Conservation (phyloP, 768 basidiomycete species). For the Dentipellis fragilis region DNA sequence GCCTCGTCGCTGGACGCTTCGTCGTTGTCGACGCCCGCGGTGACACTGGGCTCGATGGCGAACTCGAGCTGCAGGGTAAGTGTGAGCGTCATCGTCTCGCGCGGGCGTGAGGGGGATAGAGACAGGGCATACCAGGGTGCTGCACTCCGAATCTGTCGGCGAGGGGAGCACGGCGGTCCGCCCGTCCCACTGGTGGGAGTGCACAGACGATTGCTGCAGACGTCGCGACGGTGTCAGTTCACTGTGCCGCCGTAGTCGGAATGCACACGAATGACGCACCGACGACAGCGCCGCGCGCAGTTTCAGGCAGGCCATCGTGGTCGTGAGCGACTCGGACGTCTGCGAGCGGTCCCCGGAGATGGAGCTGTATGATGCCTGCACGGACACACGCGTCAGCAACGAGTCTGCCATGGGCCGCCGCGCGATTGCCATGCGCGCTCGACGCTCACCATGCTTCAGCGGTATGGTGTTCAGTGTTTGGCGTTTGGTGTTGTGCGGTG, state of each 20-base stretch:
- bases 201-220: neutral
- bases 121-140: constrained; percentile 19
- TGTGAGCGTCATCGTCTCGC: neutral
- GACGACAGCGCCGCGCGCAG: neutral
- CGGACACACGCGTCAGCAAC: no score
- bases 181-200: neutral
- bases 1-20: neutral
- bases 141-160: constrained; percentile 18
- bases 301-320: neutral
- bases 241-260: neutral
- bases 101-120: neutral
- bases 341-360: neutral
- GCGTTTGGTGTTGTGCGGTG: no score
- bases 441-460: neutral
- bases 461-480: neutral
- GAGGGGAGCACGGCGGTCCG: constrained; percentile 10
- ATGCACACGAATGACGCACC: neutral
- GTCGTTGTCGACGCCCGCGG: neutral
- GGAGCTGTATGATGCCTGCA: neutral
- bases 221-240: no score
- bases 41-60: neutral
- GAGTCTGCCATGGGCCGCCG: neutral
- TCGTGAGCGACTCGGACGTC: neutral
- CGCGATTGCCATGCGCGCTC: neutral
- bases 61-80: neutral